These are phyloP conservation scores for Arthrobotrys iridis DNA, from an alignment of 2,329 filamentous ascomycete species.

Conservation along the genomic window DNA sequence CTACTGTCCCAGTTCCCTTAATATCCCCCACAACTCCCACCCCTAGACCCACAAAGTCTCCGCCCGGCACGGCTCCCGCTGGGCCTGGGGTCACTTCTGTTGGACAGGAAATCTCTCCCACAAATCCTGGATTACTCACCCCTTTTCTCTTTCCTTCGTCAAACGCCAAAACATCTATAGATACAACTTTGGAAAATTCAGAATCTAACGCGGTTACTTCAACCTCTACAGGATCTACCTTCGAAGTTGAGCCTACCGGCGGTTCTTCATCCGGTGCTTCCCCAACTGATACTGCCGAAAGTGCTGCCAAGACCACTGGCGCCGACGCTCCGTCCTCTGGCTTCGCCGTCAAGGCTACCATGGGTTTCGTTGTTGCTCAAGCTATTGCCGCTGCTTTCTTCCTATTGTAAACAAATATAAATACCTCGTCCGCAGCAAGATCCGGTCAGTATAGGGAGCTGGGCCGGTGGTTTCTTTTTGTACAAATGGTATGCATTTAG, in stretches of 20 bases:
- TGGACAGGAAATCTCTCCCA: background rate
- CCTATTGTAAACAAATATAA: conserved; percentile 53
- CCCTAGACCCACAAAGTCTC: conserved; percentile 5
- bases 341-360: conserved; percentile 29
- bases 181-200: background rate
- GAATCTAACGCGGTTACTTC: conserved; percentile 12
- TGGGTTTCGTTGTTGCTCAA: conserved; percentile 28
- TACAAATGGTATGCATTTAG: conserved; percentile 31
- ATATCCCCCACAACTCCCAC: background rate
- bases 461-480: conserved; percentile 13
- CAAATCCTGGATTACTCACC: conserved; percentile 12
- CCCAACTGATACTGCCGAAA: background rate
- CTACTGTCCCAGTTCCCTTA: background rate
- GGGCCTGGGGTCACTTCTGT: background rate
- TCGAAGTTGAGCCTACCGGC: conserved; percentile 16
- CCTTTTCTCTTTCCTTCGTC: conserved; percentile 8
- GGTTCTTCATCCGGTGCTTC: background rate
- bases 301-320: conserved; percentile 41
- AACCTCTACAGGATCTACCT: conserved; percentile 37
- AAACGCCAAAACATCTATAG: conserved; percentile 17
- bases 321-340: conserved; percentile 23
- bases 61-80: background rate
- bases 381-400: conserved; percentile 48
- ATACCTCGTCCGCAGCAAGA: background rate
- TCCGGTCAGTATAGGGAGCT: conserved; percentile 14